phyloP scores from a whole-genome alignment of 495 filamentous ascomycete species.

The Rhizodiscina lignyota region DNA sequence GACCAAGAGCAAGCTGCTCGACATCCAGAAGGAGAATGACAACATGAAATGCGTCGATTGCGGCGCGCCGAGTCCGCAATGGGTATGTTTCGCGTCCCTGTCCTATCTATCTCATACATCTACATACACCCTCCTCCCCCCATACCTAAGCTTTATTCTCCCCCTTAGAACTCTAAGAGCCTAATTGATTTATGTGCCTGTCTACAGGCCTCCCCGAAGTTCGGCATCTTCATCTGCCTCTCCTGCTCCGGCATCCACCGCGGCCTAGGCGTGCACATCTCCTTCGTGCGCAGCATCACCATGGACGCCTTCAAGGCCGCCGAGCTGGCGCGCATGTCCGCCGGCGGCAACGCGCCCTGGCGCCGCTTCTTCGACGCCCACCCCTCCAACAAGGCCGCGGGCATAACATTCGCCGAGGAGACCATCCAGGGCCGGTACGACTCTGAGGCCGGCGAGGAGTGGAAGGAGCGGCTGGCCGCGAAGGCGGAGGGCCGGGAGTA shows the following conservation, averaged over 20 bases:
- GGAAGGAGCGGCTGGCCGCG: constrained; percentile 73
- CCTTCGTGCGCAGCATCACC: constrained; percentile 86
- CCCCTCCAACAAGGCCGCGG: constrained; percentile 39
- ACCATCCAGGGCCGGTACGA: constrained; percentile 76
- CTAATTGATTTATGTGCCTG: no score
- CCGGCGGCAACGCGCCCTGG: constrained; percentile 79
- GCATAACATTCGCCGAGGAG: constrained; percentile 47
- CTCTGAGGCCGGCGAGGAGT: constrained; percentile 80
- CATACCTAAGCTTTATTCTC: constrained; percentile 3
- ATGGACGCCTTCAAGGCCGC: constrained; percentile 94
- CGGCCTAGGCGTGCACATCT: constrained; percentile 91
- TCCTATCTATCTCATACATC: constrained; percentile 1
- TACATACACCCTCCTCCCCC: constrained; percentile 1
- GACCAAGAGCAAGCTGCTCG: constrained; percentile 77
- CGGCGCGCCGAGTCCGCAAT: constrained; percentile 86
- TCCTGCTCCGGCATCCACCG: constrained; percentile 91
- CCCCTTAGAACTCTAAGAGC: constrained; percentile 1
- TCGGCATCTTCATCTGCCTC: constrained; percentile 89
- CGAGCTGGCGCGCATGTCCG: constrained; percentile 74
- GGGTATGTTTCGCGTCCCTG: constrained; percentile 27
- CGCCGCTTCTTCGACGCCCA: constrained; percentile 64
- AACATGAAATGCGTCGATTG: constrained; percentile 92
- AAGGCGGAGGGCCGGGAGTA: constrained; percentile 79
- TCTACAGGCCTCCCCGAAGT: constrained; percentile 56
- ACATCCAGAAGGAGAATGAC: constrained; percentile 70